Percentiles rank a stretch among this genome's conserved stretches.
phyloP scores from a whole-genome alignment of 371 early-diverging fungal species.

The Lichtheimia corymbifera region DNA sequence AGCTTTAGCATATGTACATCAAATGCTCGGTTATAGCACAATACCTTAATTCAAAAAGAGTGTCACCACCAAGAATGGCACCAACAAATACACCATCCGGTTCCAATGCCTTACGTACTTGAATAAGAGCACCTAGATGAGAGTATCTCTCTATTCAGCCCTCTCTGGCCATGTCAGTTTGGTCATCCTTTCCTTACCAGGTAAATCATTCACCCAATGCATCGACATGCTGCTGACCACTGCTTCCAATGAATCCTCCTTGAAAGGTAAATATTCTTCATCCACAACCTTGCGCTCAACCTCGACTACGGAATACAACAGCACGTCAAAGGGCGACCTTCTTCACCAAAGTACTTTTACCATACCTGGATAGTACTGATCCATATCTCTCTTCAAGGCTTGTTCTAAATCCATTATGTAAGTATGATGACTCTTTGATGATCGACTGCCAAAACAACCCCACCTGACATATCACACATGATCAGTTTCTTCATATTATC shows the following conservation, averaged over 20 bases:
- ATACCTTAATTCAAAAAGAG: conserved; percentile 85
- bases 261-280: conserved; percentile 82
- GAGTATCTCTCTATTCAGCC: not conserved
- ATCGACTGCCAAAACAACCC: not conserved
- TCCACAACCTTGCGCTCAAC: conserved; percentile 81
- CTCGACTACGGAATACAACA: conserved; percentile 47
- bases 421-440: not conserved
- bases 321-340: not conserved
- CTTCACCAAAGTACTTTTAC: conserved; percentile 13
- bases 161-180: not conserved
- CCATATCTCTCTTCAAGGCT: conserved; percentile 69
- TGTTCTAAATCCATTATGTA: conserved; percentile 46
- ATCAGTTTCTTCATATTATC: conserved; percentile 82
- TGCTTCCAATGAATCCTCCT: conserved; percentile 81
- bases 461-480: conserved; percentile 87
- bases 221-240: conserved; percentile 83
- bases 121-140: conserved; percentile 70
- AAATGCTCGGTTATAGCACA: not conserved
- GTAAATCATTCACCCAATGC: conserved; percentile 97
- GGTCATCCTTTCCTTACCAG: conserved; percentile 48
- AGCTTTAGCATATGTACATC: not conserved
- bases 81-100: conserved; percentile 94
- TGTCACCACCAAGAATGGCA: conserved; percentile 93
- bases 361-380: conserved; percentile 63
- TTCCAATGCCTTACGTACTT: conserved; percentile 75